Evolutionary conservation across 2,329 filamentous ascomycete species (phyloP), one percentile per base, ranked within the genome.

Genomic region (Sclerotinia spermophila): DNA sequence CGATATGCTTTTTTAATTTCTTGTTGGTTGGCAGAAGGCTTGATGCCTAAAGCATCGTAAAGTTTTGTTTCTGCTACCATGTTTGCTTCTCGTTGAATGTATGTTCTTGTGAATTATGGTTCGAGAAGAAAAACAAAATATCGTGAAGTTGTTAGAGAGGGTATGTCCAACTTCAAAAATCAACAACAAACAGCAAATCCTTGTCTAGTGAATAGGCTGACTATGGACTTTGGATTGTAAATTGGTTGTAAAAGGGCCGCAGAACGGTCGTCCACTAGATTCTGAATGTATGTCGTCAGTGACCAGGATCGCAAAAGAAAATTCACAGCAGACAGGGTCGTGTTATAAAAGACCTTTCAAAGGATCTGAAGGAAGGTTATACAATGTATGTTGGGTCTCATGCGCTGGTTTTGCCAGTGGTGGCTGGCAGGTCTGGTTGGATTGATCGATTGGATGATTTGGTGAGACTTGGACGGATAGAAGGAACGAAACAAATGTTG

Each of bases 11-110:
- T 99, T 81, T 97, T 98, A 81, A 99, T 97, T 75, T 98, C 95
- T 79, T 97, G 95, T 82, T 96, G 93, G 35, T 89, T 86, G 35
- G 94, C 93, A 72, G 89, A 87, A 51, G 95, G 88, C 81, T 92
- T 91, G 82, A 97, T 84, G 80, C 86, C 85, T 78, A 99, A 86
- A 74, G 89, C 86, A 82, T 98, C 93, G 85, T 99, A 99, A 74
- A 98, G 90, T 83, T 96, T 97, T 68, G 92, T 96, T 85, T 98
- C 95, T 78, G 93, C 92, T 76, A 96, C 93, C 95, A 98, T 97
- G 76, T 77, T 88, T 76, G 72, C 56, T 71, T 19, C 59, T 67
- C 53, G 59, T 58, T 56, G n/a, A 27, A 58, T 3, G 30, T 61
- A 38, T 59, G 15, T 33, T 51, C 17, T 19, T 30, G n/a, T 55